Base-by-base conservation (phyloP, 208 protist species). In the Leishmania tropica region DNA sequence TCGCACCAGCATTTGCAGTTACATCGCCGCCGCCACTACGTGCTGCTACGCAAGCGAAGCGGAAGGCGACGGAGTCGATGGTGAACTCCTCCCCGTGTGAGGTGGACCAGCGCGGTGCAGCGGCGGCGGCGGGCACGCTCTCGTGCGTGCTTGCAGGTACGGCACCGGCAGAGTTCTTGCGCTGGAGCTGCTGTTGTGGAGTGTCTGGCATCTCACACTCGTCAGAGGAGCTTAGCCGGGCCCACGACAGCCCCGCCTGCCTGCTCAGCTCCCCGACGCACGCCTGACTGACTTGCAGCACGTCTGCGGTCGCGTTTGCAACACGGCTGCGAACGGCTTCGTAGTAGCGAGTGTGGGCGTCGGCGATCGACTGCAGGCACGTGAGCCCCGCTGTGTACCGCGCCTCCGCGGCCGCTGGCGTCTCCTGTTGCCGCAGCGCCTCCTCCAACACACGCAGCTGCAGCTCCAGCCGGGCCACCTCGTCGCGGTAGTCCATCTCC, bases 401-500 rank as follows among this genome's bases (percentile, higher is more conserved):
- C 60, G 85, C 86, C 76, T 94, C 87, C 42, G 90, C 89, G 35
- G 86, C 85, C 1, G 89, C 84, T 13, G 81, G 62, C 7, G 92
- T 91, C 56, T 81, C 86, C 67, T 91, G 88, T 51, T 89, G 88
- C 28, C 67, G 79, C 60, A 97, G 85, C 77, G 80, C 73, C 21
- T 88, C 73, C 35, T 88, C 78, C 31, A 90, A 56, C 15, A 68
- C 62, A 60, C 73, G 53, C 76, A 94, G 86, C 76, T 90, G 89
- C 77, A 54, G 70, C 81, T 97, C 94, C 48, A 94, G 78, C 71
- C 58, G 72, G 21, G 79, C 79, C 35, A 96, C 81, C 19, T 68
- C 77, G 73, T 97, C 94, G 45, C 88, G 85, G 86, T 94, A 88
- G 81, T 95, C 92, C 62, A 88, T 84, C n/a, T 86, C 83, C n/a